Conservation (phyloP, 176 grass and related monocot genomes). For the Oryza rufipogon region DNA sequence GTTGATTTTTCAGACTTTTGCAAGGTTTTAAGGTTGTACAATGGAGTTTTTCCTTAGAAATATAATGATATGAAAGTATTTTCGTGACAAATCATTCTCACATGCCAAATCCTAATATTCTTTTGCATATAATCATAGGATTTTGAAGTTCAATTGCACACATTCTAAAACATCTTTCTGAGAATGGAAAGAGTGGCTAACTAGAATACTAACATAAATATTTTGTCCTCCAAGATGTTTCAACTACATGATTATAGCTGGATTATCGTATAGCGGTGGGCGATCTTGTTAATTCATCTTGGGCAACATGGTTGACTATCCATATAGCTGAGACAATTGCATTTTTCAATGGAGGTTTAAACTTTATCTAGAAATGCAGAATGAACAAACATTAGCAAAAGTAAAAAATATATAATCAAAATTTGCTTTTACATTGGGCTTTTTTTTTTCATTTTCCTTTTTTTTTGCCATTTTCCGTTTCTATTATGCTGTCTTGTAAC, state of each 20-base stretch:
- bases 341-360: too few relatives aligned
- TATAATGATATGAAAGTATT: neutral
- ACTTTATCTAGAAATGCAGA: too few relatives aligned
- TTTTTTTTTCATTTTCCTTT: too few relatives aligned
- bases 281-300: neutral
- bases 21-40: neutral
- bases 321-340: too few relatives aligned
- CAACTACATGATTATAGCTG: conserved; percentile 24
- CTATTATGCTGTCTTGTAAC: too few relatives aligned
- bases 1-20: neutral
- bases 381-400: too few relatives aligned
- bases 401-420: too few relatives aligned
- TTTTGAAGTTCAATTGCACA: neutral
- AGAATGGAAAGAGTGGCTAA: neutral
- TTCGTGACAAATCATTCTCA: neutral
- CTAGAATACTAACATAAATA: neutral
- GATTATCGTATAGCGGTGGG: neutral
- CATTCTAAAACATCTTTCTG: neutral
- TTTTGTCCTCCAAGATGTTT: neutral
- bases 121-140: neutral
- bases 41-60: neutral
- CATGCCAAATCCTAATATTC: neutral
- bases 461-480: too few relatives aligned
- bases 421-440: too few relatives aligned
- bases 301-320: neutral